Evolutionary conservation across 371 early-diverging fungal genomes (phyloP), one percentile per base, ranked within the genome.

Genomic region (Cokeromyces recurvatus): DNA sequence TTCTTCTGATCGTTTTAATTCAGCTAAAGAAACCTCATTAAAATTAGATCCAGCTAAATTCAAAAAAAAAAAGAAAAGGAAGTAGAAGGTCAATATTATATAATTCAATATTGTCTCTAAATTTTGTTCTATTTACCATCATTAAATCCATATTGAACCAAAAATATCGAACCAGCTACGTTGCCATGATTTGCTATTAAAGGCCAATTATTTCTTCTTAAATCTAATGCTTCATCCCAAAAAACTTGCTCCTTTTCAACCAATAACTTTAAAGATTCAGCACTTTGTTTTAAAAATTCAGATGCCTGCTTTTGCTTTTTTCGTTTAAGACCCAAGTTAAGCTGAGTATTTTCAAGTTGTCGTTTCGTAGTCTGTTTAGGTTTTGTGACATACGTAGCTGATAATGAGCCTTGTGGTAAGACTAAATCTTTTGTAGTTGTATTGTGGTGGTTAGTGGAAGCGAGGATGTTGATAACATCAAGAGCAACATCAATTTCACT

Each of bases 401-500:
- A 71, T 20, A 82, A 50, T 5, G 82, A 64, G 21, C 78, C 79
- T 9, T 72, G 63, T 11, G 78, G 79, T 11, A 81, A 47, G 41
- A 67, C 63, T 9, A 68, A 32, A 47, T 67, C 63, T 15, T 63
- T 65, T 9, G 48, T 25, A 16, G 61, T 58, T 34, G 52, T 37
- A n/a, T 53, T 51, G 1, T 53, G 23, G 12, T 74, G 69, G 6
- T 76, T 77, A 0, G 75, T 70, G 4, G 80, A 65, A 12, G 82
- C 59, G 19, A 87, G 58, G 14, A 84, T 77, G 24, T 84, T 84
- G 48, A 87, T 82, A n/a, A 84, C 79, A 46, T 87, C 87, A 53
- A 87, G 43, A 1, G 87, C 84, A 11, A 87, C 83, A 24, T 82
- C 81, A 46, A 87, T 81, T 58, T 87, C 87, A 38, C 83, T 78